A percentile compares a stretch with the other conserved stretches of the same genome.
These are phyloP conservation scores for Cenchrus purpureus DNA, from an alignment of 176 grass and related monocot species.

Conservation along the genomic window DNA sequence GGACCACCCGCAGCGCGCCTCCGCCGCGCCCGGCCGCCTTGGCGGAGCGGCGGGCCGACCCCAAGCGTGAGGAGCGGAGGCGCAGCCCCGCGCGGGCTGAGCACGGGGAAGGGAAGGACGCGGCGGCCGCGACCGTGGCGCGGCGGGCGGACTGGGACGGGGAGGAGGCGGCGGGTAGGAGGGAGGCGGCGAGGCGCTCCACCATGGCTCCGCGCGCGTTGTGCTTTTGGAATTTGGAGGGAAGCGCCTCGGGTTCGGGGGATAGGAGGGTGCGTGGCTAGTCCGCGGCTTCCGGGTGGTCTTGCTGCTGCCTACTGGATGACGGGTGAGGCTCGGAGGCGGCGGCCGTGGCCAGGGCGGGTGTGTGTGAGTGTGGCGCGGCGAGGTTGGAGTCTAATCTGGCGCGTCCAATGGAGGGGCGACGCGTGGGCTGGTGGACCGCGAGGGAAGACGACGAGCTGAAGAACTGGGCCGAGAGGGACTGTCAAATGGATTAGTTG, in stretches of 20 bases:
- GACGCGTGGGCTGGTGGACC: slow-evolving; percentile 33
- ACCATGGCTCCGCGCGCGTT: slow-evolving; percentile 38
- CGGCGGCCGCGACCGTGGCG: slow-evolving; percentile 1
- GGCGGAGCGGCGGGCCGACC: not conserved
- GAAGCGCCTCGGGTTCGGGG: not conserved
- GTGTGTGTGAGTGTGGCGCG: slow-evolving; percentile 27
- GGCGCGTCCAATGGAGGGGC: not conserved
- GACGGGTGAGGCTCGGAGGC: not conserved
- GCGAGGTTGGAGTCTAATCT: slow-evolving; percentile 37
- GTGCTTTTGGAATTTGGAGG: slow-evolving; percentile 21
- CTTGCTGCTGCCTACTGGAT: not conserved
- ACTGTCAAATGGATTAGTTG: not conserved
- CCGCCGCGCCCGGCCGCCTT: slow-evolving; percentile 29
- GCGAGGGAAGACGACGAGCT: not conserved
- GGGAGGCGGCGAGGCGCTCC: slow-evolving; percentile 48
- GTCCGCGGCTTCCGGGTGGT: not conserved
- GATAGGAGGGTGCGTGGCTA: not conserved
- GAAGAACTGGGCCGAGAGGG: not conserved
- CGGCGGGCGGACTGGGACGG: slow-evolving; percentile 33
- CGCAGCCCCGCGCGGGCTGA: slow-evolving; percentile 40
- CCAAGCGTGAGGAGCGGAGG: not conserved
- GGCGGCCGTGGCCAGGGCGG: not conserved
- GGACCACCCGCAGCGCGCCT: slow-evolving; percentile 46
- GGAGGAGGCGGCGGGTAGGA: slow-evolving; percentile 32
- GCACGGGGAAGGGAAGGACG: slow-evolving; percentile 34